phyloP scores from a whole-genome alignment of 1,284 basidiomycete species.

The Microbotryomycetes sp. region DNA sequence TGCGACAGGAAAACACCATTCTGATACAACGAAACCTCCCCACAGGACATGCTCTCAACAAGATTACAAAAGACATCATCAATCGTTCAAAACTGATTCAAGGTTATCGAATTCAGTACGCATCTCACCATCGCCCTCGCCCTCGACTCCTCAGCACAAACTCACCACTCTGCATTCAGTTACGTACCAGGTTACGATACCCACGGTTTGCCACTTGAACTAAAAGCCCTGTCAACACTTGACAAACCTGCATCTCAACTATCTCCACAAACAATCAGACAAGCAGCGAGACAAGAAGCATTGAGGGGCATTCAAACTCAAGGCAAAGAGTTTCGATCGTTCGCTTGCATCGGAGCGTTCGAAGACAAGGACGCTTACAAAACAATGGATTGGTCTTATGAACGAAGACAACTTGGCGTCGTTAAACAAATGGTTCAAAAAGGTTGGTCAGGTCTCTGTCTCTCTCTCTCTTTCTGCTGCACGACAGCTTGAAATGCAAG shows the following conservation, averaged over 20 bases:
- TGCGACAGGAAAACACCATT: background rate
- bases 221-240: slow-evolving; percentile 61
- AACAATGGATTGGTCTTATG: slow-evolving; percentile 62
- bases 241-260: slow-evolving; percentile 55
- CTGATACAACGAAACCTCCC: slow-evolving; percentile 1
- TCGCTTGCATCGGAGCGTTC: slow-evolving; percentile 95
- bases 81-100: slow-evolving; percentile 78
- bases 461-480: slow-evolving; percentile 3
- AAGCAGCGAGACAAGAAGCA: slow-evolving; percentile 67
- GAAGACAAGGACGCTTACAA: slow-evolving; percentile 61
- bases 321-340: slow-evolving; percentile 67
- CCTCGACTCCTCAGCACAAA: background rate
- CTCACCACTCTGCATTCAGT: slow-evolving; percentile 46
- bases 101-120: slow-evolving; percentile 76
- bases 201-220: slow-evolving; percentile 94
- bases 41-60: slow-evolving; percentile 90
- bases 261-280: slow-evolving; percentile 59
- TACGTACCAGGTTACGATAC: slow-evolving; percentile 98
- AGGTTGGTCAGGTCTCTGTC: slow-evolving; percentile 47
- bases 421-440: slow-evolving; percentile 84
- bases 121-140: slow-evolving; percentile 26
- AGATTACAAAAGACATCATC: slow-evolving; percentile 94
- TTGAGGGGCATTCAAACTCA: slow-evolving; percentile 69
- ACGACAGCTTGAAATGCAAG: background rate
- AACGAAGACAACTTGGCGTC: slow-evolving; percentile 78